Evolutionary conservation across 139 green algal species (phyloP), one percentile per base, ranked within the genome.

Genomic region (Astrephomene gubernaculifera): DNA sequence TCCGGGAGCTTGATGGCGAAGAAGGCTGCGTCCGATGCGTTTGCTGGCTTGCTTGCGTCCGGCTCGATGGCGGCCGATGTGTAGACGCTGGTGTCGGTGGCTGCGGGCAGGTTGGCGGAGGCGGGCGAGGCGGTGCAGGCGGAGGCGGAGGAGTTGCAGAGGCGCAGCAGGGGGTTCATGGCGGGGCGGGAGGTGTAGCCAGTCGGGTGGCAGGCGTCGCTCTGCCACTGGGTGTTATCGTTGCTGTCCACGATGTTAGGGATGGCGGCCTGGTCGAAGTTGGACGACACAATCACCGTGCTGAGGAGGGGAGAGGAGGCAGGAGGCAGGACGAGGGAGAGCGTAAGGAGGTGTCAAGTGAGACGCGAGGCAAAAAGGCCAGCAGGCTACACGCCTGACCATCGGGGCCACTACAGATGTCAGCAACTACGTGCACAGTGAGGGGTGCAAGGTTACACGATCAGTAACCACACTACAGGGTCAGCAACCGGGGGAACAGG

Each of bases 141-240:
- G 60, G n/a, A 25, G 35, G 6, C 33, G 43, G 24, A 52, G 29
- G 35, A 39, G 41, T 25, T 27, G 31, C 74, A 82, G 36, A 65
- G 74, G 24, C 12, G n/a, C 44, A 76, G 31, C 24, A 85, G 44
- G 27, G 79, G 79, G 79, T 85, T 85, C 79, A 85, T 85, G 63
- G 44, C 25, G 41, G 79, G 64, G 33, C 79, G 79, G 22, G 4
- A 33, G 4, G n/a, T 49, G 78, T 67, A 84, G n/a, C 78, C 79
- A 33, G 64, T 76, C 21, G 79, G 79, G 39, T 43, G 53, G 64
- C 79, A 85, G 31, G 79, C 79, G 64, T 85, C 79, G 31, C 33
- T 57, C 41, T 83, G 76, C 76, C 76, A 83, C 76, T 73, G 60
- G 19, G 76, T 83, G 76, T 83, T 83, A n/a, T 83, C 76, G 61